Evolutionary conservation across 1,284 basidiomycete genomes (phyloP), one percentile per base, ranked within the genome.

Genomic region (Peniophora sp.): DNA sequence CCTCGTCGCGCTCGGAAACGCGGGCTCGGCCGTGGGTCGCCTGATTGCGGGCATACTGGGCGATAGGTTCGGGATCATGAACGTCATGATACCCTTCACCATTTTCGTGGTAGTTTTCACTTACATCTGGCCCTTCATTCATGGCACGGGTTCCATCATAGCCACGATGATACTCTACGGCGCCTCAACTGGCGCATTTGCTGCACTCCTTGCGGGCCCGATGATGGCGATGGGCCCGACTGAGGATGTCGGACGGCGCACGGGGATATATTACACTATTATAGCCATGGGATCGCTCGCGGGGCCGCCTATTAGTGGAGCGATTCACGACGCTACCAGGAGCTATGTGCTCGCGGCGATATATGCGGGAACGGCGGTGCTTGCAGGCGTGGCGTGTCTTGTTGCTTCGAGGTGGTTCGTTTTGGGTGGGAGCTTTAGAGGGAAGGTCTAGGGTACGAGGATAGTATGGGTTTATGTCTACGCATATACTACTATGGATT

Each of bases 301-400:
- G 6, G 79, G 82, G 1, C 77, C 77, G 19, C 79, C 80, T 0
- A 79, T 82, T 54, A 79, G 77, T 8, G 79, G 80, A 19, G 76
- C 75, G 1, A 81, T 84, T 54, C 71, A 72, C 52, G 59, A 59
- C 6, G 63, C 68, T 0, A 73, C 73, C 2, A 71, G 69, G 12
- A 67, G 69, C 2, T 82, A 72, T 57, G 64, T 69, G 22, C 69
- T 60, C 6, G 80, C 83, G n/a, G 83, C 81, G 1, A 69, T 74
- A 50, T 84, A 81, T 59, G 81, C 83, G 56, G 82, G 81, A 12
- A 6, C 27, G 27, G 27, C 27, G 27, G 27, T 32, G 27, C 27
- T 32, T 32, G 27, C 27, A 32, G 27, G 6, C 6, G 27, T 32
- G 27, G 27, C 27, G 5, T 32, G 27, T 32, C 27, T 32, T 32